Conservation (phyloP, 345 rosid genomes). For the Kernera saxatilis region DNA sequence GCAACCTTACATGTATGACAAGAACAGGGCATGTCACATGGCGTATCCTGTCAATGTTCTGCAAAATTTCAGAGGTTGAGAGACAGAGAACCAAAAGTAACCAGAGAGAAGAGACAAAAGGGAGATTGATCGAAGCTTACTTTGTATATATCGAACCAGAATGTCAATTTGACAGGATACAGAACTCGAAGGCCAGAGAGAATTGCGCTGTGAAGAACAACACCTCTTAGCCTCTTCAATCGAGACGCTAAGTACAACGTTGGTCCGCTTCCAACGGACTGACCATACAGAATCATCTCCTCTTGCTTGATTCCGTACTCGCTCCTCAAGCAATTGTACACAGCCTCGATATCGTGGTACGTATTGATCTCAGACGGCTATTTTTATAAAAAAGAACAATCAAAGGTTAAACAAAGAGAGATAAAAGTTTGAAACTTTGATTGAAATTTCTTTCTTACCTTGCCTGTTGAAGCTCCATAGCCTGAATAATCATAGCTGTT, state of each 20-base stretch:
- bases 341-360: conserved; percentile 82
- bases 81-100: neutral
- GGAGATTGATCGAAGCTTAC: conserved; percentile 22
- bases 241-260: conserved; percentile 72
- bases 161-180: conserved; percentile 82
- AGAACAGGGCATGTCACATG: conserved; percentile 71
- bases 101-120: neutral
- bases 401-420: neutral
- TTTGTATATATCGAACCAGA: conserved; percentile 88
- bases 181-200: conserved; percentile 86
- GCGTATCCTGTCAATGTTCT: conserved; percentile 85
- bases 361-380: conserved; percentile 88
- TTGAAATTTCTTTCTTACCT: conserved; percentile 37
- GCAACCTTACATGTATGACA: conserved; percentile 65
- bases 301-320: conserved; percentile 66
- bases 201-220: conserved; percentile 85
- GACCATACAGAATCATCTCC: conserved; percentile 78
- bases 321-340: conserved; percentile 65
- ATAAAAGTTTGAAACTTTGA: neutral
- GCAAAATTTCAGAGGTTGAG: conserved; percentile 27
- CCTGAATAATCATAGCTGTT: conserved; percentile 97
- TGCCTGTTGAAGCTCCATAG: conserved; percentile 94
- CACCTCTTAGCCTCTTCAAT: conserved; percentile 55
- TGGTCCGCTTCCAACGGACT: conserved; percentile 95
- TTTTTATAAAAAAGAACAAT: neutral